Conservation (phyloP, 306 rosid genomes). For the Phaseolus lunatus region DNA sequence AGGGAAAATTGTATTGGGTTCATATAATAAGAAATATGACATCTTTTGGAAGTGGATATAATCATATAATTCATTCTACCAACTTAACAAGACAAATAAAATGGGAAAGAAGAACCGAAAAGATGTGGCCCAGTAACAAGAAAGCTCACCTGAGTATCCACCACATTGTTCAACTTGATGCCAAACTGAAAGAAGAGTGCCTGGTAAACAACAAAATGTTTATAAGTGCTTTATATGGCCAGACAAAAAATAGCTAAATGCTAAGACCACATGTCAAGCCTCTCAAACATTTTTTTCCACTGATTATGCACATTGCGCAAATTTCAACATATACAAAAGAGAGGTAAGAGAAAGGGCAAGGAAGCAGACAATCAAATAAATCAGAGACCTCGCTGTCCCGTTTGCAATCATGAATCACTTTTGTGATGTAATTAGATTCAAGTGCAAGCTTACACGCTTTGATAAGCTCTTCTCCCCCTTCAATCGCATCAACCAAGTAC, state of each 20-base stretch:
- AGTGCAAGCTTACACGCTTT: slow-evolving; percentile 98
- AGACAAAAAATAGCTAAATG: slow-evolving; percentile 15
- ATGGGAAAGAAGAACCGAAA: slow-evolving; percentile 11
- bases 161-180: slow-evolving; percentile 95
- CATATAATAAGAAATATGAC: slow-evolving; percentile 11
- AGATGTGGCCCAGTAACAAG: not conserved
- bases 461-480: slow-evolving; percentile 84
- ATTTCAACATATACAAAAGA: slow-evolving; percentile 23
- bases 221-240: slow-evolving; percentile 27
- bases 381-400: slow-evolving; percentile 94
- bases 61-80: slow-evolving; percentile 34
- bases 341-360: not conserved
- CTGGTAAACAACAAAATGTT: slow-evolving; percentile 56
- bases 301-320: not conserved
- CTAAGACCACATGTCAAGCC: slow-evolving; percentile 27
- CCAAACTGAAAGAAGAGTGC: slow-evolving; percentile 96
- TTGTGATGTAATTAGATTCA: slow-evolving; percentile 85
- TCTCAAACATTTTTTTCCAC: not conserved
- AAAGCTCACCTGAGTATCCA: slow-evolving; percentile 94
- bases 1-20: slow-evolving; percentile 4
- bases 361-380: slow-evolving; percentile 39
- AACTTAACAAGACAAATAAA: slow-evolving; percentile 27
- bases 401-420: slow-evolving; percentile 99
- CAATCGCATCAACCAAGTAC: slow-evolving; percentile 91
- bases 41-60: slow-evolving; percentile 2